Evolutionary conservation across 2,329 filamentous ascomycete species (phyloP).

Genomic region (Ceratocystis ficicola): DNA sequence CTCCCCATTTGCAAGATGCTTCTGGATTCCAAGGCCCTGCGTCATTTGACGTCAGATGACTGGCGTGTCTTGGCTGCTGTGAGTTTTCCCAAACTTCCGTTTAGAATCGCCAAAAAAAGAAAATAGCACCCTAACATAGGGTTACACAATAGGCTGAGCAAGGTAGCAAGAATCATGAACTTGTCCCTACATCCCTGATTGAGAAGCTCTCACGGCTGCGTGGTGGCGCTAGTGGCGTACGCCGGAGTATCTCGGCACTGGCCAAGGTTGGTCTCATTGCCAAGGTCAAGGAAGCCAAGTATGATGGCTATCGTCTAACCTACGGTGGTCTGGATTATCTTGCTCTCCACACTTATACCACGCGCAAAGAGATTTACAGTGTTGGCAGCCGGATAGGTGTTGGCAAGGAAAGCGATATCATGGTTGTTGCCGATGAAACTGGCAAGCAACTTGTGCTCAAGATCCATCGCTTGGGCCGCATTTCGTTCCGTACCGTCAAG

Average conservation of each 20-base stretch:
- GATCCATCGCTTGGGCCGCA: conserved; percentile 87
- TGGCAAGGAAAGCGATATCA: conserved; percentile 95
- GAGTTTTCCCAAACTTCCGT: conserved; percentile 31
- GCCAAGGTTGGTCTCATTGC: conserved; percentile 88
- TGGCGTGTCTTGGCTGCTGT: conserved; percentile 91
- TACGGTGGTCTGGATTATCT: conserved; percentile 97
- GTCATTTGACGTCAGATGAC: conserved; percentile 84
- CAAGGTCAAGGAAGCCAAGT: conserved; percentile 87
- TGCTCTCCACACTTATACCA: conserved; percentile 80
- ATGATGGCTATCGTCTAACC: conserved; percentile 91
- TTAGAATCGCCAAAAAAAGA: neutral
- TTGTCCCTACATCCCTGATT: conserved; percentile 85
- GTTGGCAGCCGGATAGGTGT: conserved; percentile 91
- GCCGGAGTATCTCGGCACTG: conserved; percentile 75
- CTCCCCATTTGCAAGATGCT: conserved; percentile 54
- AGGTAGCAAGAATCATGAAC: conserved; percentile 91
- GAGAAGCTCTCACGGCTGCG: conserved; percentile 70
- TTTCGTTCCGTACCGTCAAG: conserved; percentile 94
- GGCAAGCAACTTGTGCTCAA: conserved; percentile 77
- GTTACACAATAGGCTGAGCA: conserved; percentile 59
- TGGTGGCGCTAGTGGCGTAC: conserved; percentile 64
- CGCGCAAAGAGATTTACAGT: conserved; percentile 70
- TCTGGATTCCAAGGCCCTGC: conserved; percentile 84
- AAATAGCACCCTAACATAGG: conserved; percentile 20
- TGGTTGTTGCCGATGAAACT: conserved; percentile 72